These are phyloP conservation scores for Paraurostyla sp. DNA, from an alignment of 73 alveolate species.

Conservation along the genomic window DNA sequence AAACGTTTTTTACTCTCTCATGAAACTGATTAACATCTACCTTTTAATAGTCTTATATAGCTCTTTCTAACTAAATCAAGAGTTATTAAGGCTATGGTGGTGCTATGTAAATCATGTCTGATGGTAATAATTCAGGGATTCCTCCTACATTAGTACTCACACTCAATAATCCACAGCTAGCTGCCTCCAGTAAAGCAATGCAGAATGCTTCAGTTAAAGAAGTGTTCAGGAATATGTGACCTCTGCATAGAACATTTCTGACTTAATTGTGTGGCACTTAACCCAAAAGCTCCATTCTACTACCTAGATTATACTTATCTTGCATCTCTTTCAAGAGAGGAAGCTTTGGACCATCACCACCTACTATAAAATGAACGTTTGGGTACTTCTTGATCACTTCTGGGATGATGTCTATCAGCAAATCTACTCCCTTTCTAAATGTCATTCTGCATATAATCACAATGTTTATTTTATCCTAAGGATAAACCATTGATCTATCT, in stretches of 20 bases:
- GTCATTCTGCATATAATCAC: conserved; percentile 98
- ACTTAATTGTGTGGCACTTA: conserved; percentile 96
- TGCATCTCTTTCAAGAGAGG: conserved; percentile 93
- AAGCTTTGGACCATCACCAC: conserved; percentile 99
- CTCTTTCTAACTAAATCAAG: conserved; percentile 73
- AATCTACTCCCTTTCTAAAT: conserved; percentile 98
- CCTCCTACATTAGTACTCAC: conserved; percentile 99
- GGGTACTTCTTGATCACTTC: conserved; percentile 95
- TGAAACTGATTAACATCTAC: conserved; percentile 55
- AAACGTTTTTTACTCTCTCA: conserved; percentile 85
- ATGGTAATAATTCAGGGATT: conserved; percentile 98
- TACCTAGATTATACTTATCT: conserved; percentile 86
- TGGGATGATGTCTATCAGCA: conserved; percentile 98
- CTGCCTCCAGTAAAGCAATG: conserved; percentile 99
- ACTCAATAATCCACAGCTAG: conserved; percentile 98
- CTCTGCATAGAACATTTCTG: conserved; percentile 92
- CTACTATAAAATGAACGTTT: conserved; percentile 88
- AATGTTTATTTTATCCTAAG: conserved; percentile 91
- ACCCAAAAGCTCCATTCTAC: conserved; percentile 94
- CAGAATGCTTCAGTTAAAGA: conserved; percentile 99
- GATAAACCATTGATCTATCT: conserved; percentile 87
- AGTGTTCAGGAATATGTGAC: conserved; percentile 98
- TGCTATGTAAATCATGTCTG: conserved; percentile 94
- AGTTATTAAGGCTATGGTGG: conserved; percentile 85
- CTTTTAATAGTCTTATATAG: conserved; percentile 73